phyloP scores from a whole-genome alignment of 257 asterid genomes.

The Hygrophila difformis region DNA sequence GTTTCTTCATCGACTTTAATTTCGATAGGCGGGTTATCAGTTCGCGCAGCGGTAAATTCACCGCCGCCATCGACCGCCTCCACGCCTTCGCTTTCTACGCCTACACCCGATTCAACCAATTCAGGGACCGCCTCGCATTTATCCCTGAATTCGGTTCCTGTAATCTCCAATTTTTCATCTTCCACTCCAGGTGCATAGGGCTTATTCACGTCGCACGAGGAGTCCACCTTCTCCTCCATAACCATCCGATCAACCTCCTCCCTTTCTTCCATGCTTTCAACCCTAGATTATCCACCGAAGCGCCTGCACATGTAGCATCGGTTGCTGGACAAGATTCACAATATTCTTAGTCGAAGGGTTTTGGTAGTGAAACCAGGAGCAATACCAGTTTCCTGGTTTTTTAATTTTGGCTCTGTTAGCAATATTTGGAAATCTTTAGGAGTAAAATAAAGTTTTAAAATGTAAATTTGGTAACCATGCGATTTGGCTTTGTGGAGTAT shows the following conservation, averaged over 20 bases:
- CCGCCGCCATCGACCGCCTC: constrained; percentile 19
- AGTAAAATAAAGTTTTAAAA: too few species aligned
- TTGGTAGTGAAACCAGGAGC: constrained; percentile 14
- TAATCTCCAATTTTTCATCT: constrained; percentile 20
- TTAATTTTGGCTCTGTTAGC: too few species aligned
- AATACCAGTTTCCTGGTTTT: constrained; percentile 13
- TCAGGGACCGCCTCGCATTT: constrained; percentile 28
- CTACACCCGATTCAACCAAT: constrained; percentile 24
- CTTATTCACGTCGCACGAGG: constrained; percentile 20
- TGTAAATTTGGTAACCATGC: too few species aligned
- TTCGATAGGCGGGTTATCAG: constrained; percentile 11
- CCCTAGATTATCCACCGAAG: constrained; percentile 30
- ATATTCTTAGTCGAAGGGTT: constrained; percentile 19
- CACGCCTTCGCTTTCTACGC: constrained; percentile 13
- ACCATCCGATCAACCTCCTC: constrained; percentile 10
- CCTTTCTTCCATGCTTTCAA: constrained; percentile 39
- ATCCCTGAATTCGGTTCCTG: constrained; percentile 15
- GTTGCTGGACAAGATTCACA: neutral
- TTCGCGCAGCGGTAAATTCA: constrained; percentile 17
- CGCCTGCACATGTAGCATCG: constrained; percentile 3
- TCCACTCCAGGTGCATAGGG: constrained; percentile 24
- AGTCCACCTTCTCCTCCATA: constrained; percentile 36
- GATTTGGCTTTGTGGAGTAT: too few species aligned
- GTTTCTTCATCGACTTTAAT: constrained; percentile 20
- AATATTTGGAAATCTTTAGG: too few species aligned